Conservation (phyloP, 2,329 filamentous ascomycete species). For the Aspergillus novofumigatus region DNA sequence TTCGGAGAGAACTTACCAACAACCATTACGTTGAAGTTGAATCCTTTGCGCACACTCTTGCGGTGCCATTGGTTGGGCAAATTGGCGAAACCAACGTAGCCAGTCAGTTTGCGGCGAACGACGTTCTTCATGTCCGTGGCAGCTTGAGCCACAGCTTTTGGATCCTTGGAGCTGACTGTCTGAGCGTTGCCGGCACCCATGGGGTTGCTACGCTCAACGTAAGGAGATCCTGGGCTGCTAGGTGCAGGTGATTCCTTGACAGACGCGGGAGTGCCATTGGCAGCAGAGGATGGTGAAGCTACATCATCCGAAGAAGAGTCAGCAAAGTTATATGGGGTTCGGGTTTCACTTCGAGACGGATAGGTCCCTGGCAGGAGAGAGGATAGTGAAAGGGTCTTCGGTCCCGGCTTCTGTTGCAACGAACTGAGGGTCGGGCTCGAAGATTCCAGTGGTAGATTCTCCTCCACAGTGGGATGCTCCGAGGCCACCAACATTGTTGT, state of each 20-base stretch:
- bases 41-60: conserved; percentile 99
- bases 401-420: conserved; percentile 3
- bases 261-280: conserved; percentile 30
- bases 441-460: conserved; percentile 9
- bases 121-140: conserved; percentile 82
- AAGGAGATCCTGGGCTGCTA: conserved; percentile 52
- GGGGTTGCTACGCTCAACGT: conserved; percentile 56
- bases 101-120: conserved; percentile 94
- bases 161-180: conserved; percentile 62
- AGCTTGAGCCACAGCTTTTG: conserved; percentile 53
- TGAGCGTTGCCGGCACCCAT: conserved; percentile 52
- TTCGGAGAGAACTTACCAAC: conserved; percentile 67
- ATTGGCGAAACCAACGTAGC: conserved; percentile 98
- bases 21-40: conserved; percentile 99
- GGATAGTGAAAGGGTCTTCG: conserved; percentile 14
- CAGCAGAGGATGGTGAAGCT: conserved; percentile 32
- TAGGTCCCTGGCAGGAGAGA: conserved; percentile 6
- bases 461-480: conserved; percentile 16
- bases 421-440: conserved; percentile 3
- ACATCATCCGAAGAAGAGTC: conserved; percentile 19
- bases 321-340: conserved; percentile 16
- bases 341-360: conserved; percentile 10
- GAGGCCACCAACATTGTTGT: conserved; percentile 11
- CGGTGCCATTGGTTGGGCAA: conserved; percentile 99
- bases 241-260: conserved; percentile 35